Evolutionary conservation across 306 rosid genomes (phyloP), one percentile per base, ranked within the genome.

Genomic region (Cicer yamashitae): DNA sequence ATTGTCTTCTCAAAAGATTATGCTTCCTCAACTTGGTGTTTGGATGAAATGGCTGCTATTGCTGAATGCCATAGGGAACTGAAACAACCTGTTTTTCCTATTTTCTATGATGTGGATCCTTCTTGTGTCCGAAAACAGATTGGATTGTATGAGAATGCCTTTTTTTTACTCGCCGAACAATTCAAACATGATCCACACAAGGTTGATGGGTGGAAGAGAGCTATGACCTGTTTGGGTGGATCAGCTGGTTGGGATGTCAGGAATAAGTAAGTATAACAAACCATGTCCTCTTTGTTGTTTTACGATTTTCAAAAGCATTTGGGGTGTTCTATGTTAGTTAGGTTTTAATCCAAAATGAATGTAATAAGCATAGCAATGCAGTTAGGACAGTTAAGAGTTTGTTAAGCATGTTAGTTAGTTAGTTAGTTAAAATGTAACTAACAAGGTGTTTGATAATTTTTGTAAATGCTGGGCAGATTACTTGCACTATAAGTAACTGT

Each of bases 1-100:
- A 1, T 65, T 22, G 44, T 76, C 2, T 51, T 76, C 46, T 65
- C 80, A 0, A 22, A 7, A 41, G 7, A 5, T 30, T 75, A 62
- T 18, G 79, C 79, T 75, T 5, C 10, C 17, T 75, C 79, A 4
- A 61, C 20, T 7, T 75, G 79, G 79, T 75, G 79, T 34, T 10
- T 75, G 62, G 63, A 62, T 14, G 79, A 75, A 65, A 43, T 76
- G 45, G 45, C 45, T 6, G 1, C 41, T 39, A 76, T 76, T 6
- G 41, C 10, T 22, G 18, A 76, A 8, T 20, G 53, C 53, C 18
- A 0, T 3, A 6, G 34, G 34, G 4, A 25, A 25, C 34, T 15
- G 9, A 40, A 38, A 8, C 71, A 47, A 12, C 48, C 5, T 8
- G 78, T 74, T 62, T 11, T 61, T 10, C 71, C 71, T 0, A 6